Evolutionary conservation across 768 basidiomycete species (phyloP), one percentile per base, ranked within the genome.

Genomic region (Lactarius hengduanensis): DNA sequence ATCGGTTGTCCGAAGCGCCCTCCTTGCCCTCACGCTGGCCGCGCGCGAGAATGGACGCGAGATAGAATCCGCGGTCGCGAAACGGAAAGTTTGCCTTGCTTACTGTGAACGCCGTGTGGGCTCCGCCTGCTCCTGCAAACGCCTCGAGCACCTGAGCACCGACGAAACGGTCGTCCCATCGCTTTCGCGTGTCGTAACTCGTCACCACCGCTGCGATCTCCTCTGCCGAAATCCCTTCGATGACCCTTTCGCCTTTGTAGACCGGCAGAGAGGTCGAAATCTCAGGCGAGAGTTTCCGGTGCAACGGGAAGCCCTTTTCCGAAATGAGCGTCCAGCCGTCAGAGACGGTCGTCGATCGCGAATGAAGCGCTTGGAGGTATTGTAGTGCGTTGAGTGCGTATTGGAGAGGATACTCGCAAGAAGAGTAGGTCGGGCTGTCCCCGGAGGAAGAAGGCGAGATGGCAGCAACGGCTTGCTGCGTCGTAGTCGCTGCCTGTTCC

Each of bases 151-250:
- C 77, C 15, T 77, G 79, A 7, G 82, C 84, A n/a, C 84, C 85
- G 65, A 89, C 91, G 71, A 93, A 89, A 26, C 90, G 81, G 61
- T 94, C 90, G 72, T 97, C 95, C 95, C 95, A 97, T 32, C 83
- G 82, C 74, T 86, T 88, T 67, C 92, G 83, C 64, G 88, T 89
- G 59, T 87, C 84, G 47, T 84, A 82, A 67, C 88, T 88, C 9
- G 82, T 82, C 20, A 97, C 81, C 26, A 91, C 83, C 1, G 88
- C 81, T 0, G 86, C 88, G 41, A 98, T 80, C 74, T 99, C 96
- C 73, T 97, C 96, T 1, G 95, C 95, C 1, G 94, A 91, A 13
- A 96, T 85, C 4, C 95, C 94, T 74, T 98, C 92, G 59, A 98
- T 89, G 67, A 98, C 93, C 77, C 92, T 92, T 73, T 90, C 87